Evolutionary conservation across 768 basidiomycete species (phyloP), one percentile per base, ranked within the genome.

Genomic region (Stropharia rugosoannulata): DNA sequence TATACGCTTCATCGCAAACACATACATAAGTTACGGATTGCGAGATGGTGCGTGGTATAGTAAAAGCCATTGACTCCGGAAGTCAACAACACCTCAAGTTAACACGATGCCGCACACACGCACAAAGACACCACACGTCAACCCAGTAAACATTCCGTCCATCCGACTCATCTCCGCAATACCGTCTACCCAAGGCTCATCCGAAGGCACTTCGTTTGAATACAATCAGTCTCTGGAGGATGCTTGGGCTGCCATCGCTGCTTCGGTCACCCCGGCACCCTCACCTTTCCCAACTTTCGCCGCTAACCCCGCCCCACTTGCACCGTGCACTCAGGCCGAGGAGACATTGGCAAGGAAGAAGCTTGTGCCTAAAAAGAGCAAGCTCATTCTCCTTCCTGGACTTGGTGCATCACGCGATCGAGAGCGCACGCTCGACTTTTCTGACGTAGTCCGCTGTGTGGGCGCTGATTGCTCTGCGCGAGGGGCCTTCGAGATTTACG

Each of bases 351-450:
- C 29, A 32, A 32, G 29, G 6, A 52, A 45, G 41, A 42, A 80
- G 16, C 79, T 90, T 56, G 84, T 89, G 9, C 89, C 86, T 13
- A 90, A 88, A 72, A 89, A 88, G 64, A 85, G 83, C 1, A 90
- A 84, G 62, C 78, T 90, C 25, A 62, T 70, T 42, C 64, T 80
- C 32, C 71, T 78, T 18, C 65, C 66, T 47, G 12, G 54, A 51
- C 43, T 51, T 25, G 11, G 37, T 27, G 9, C 15, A 36, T 4
- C 36, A 22, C 22, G 43, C 43, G 22, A 71, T 12, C 71, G 70
- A 48, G 72, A 72, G 42, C 67, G 67, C 39, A 66, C 55, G 2
- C 71, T 69, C 10, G 87, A 89, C 62, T 72, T 88, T 42, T 84
- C 82, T 2, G 88, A 89, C 56, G 83, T 82, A 38, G 74, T 79